Evolutionary conservation across 371 early-diverging fungal genomes (phyloP).

Genomic region (Mucor irregularis): DNA sequence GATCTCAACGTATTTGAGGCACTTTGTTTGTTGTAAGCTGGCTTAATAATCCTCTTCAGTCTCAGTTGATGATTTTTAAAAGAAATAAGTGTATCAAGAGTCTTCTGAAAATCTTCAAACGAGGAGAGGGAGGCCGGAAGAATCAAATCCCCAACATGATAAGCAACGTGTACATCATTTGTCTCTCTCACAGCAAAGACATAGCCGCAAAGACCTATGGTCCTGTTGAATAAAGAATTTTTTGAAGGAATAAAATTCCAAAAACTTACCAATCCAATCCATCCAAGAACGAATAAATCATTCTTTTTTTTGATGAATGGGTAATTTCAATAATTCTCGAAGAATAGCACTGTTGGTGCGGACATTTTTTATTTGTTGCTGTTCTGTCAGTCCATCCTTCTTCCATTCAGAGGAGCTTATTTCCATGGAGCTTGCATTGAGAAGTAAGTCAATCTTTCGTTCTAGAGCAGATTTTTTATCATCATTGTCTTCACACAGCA

Average conservation of each 20-base stretch:
- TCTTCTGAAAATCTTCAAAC: slow-evolving; percentile 1
- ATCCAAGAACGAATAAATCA: not conserved
- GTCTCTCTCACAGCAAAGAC: not conserved
- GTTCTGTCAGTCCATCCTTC: not conserved
- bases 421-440: not conserved
- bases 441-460: not conserved
- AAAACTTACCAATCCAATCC: slow-evolving; percentile 5
- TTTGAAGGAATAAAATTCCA: not conserved
- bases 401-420: slow-evolving; percentile 4
- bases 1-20: slow-evolving; percentile 2
- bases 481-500: slow-evolving; percentile 1
- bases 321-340: not conserved
- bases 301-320: not conserved
- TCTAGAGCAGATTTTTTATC: not conserved
- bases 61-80: slow-evolving; percentile 3
- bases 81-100: not conserved
- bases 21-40: not conserved
- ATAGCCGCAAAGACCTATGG: slow-evolving; percentile 1
- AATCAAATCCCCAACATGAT: not conserved
- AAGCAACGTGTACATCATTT: not conserved
- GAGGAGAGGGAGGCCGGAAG: slow-evolving; percentile 2
- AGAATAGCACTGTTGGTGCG: slow-evolving; percentile 1
- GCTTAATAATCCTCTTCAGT: not conserved
- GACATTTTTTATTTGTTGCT: slow-evolving; percentile 5
- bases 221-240: not conserved